Evolutionary conservation across 2,329 filamentous ascomycete species (phyloP).

Genomic region (Colletotrichum caudatum): DNA sequence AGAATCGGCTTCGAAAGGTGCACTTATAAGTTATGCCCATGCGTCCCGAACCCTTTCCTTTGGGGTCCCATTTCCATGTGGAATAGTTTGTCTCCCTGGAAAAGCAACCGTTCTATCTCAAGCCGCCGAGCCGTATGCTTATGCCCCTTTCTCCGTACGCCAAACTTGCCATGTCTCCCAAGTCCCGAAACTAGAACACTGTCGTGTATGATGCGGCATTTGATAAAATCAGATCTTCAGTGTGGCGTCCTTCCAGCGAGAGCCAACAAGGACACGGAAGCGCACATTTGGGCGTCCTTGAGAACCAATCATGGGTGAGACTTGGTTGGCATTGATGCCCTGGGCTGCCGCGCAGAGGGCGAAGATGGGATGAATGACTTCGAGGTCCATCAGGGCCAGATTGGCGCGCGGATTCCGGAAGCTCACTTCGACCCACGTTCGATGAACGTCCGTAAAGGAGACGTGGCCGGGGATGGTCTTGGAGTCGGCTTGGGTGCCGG

Average conservation of each 20-base stretch:
- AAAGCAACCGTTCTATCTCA: neutral
- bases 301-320: neutral
- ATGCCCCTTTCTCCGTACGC: neutral
- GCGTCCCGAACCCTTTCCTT: too few relatives aligned
- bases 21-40: too few relatives aligned
- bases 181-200: accelerated
- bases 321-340: neutral
- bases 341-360: accelerated
- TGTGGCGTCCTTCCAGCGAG: neutral
- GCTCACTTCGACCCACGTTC: neutral
- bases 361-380: accelerated
- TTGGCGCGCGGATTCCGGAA: neutral
- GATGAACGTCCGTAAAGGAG: neutral
- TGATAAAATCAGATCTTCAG: neutral
- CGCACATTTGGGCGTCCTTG: neutral
- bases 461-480: neutral
- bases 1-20: neutral
- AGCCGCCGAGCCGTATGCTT: neutral
- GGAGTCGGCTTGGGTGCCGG: neutral
- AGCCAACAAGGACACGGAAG: neutral
- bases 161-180: too few relatives aligned
- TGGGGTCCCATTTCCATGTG: neutral
- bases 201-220: neutral
- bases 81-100: neutral
- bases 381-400: accelerated